A percentile compares a stretch with the other conserved stretches of the same genome.
These are phyloP conservation scores for Coemansia sp. DNA, from an alignment of 192 early-diverging fungal genomes.

Conservation along the genomic window DNA sequence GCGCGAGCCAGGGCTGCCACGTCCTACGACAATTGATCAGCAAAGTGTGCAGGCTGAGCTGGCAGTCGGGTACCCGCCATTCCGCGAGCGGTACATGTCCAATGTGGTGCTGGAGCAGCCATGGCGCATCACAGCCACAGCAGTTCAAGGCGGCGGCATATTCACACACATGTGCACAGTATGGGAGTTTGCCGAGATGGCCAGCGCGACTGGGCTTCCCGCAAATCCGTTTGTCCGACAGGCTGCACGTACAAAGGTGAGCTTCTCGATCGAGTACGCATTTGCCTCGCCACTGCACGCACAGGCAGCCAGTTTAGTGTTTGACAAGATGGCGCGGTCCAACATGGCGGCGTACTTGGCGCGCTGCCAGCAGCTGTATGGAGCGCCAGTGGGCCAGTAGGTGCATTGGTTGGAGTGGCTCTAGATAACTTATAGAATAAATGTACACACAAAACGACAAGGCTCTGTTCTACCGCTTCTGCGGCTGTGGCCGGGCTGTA, in stretches of 20 bases:
- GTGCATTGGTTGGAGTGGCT: neutral
- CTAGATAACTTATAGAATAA: neutral
- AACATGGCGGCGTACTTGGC: conserved; percentile 38
- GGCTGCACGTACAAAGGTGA: conserved; percentile 44
- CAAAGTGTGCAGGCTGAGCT: conserved; percentile 67
- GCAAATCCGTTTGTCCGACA: conserved; percentile 7
- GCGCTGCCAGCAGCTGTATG: conserved; percentile 38
- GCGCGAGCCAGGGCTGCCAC: conserved; percentile 4
- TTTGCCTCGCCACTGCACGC: conserved; percentile 80
- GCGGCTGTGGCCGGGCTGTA: neutral
- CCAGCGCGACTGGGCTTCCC: neutral
- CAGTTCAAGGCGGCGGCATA: conserved; percentile 38
- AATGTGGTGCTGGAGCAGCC: conserved; percentile 68
- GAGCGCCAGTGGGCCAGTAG: neutral
- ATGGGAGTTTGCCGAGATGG: conserved; percentile 33
- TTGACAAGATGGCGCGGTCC: conserved; percentile 68
- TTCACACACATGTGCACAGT: conserved; percentile 42
- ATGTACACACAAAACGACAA: neutral
- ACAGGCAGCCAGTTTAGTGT: conserved; percentile 75
- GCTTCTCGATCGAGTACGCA: conserved; percentile 79
- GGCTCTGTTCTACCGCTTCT: neutral
- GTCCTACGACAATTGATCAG: conserved; percentile 11
- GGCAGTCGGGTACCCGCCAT: conserved; percentile 73
- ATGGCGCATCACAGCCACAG: conserved; percentile 59
- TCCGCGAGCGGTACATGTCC: conserved; percentile 78